Base-by-base conservation (phyloP, 169 alveolate species). In the Cardiosporidium cionae region DNA sequence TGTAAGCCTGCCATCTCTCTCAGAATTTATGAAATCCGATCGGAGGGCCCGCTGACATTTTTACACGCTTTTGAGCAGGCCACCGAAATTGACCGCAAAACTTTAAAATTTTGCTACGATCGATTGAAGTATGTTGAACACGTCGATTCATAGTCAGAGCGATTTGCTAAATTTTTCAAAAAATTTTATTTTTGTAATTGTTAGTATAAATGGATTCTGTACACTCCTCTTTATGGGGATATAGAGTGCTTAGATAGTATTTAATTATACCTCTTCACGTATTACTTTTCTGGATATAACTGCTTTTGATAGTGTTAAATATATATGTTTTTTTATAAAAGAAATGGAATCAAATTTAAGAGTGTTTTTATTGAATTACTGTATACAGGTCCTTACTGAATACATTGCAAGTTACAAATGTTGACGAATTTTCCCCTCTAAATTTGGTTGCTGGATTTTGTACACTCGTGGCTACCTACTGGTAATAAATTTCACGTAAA, bases 1-100 rank as follows among this genome's bases (percentile, higher is more conserved):
- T n/a, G n/a, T n/a, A n/a, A n/a, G n/a, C n/a, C n/a, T n/a, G n/a
- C n/a, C n/a, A n/a, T n/a, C n/a, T n/a, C n/a, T n/a, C 7, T 34
- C 37, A 62, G 90, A 28, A 90, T 89, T 4, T 83, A 79, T 28
- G 91, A 90, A 32, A 86, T 93, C 54, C 85, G 88, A 79, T 87
- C 95, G 25, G 95, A 95, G 81, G 96, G 96, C 9, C 99, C 99
- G 0, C 88, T 94, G 28, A 86, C 93, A 62, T 91, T 94, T 74
- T 69, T 93, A 33, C 87, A 91, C 70, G 90, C 91, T 80, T 77
- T 88, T 32, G 89, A 85, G 7, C 74, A 72, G 23, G 84, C 84
- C 37, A 81, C 86, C 25, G 85, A 85, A 63, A 75, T 90, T 32
- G 95, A 91, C 66, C 83, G 90, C 27, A 79, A 87, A 32, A 74